Evolutionary conservation across 805 yeast species (phyloP).

Genomic region (Starmerella bombi): DNA sequence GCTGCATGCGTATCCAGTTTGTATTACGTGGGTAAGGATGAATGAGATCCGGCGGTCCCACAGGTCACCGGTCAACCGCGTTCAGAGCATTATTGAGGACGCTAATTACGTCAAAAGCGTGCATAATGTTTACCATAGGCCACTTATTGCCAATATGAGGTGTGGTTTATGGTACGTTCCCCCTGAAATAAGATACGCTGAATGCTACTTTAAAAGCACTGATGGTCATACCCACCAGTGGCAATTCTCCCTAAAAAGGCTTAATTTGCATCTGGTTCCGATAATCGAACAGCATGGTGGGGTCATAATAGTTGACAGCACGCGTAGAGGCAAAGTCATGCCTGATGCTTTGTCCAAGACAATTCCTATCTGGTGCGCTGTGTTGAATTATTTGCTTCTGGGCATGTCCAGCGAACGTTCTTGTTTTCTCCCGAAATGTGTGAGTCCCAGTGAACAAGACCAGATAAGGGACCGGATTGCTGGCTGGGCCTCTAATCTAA

Average conservation of each 20-base stretch:
- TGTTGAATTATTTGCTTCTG: slow-evolving; percentile 44
- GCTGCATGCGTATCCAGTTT: not conserved
- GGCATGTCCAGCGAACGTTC: slow-evolving; percentile 28
- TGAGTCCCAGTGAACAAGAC: slow-evolving; percentile 44
- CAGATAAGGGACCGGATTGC: slow-evolving; percentile 40
- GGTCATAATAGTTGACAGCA: slow-evolving; percentile 60
- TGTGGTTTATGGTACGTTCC: slow-evolving; percentile 79
- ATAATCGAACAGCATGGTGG: slow-evolving; percentile 33
- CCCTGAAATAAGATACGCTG: slow-evolving; percentile 31
- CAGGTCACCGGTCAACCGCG: slow-evolving; percentile 31
- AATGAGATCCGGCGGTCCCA: slow-evolving; percentile 32
- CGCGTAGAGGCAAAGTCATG: slow-evolving; percentile 68
- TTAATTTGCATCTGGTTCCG: slow-evolving; percentile 59
- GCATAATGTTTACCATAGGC: slow-evolving; percentile 25
- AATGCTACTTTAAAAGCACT: slow-evolving; percentile 74
- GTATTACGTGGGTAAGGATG: slow-evolving; percentile 2
- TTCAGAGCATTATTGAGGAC: slow-evolving; percentile 62
- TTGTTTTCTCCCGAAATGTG: slow-evolving; percentile 32
- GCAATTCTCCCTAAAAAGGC: slow-evolving; percentile 59
- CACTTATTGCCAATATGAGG: slow-evolving; percentile 54
- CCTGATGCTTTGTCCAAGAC: slow-evolving; percentile 85
- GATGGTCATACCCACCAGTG: slow-evolving; percentile 81
- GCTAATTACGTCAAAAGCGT: slow-evolving; percentile 38
- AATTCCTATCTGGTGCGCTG: slow-evolving; percentile 85
- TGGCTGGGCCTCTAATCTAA: slow-evolving; percentile 35